These are phyloP conservation scores for Ophiocordyceps camponoti-floridani DNA, from an alignment of 2,329 filamentous ascomycete genomes.

Conservation along the genomic window DNA sequence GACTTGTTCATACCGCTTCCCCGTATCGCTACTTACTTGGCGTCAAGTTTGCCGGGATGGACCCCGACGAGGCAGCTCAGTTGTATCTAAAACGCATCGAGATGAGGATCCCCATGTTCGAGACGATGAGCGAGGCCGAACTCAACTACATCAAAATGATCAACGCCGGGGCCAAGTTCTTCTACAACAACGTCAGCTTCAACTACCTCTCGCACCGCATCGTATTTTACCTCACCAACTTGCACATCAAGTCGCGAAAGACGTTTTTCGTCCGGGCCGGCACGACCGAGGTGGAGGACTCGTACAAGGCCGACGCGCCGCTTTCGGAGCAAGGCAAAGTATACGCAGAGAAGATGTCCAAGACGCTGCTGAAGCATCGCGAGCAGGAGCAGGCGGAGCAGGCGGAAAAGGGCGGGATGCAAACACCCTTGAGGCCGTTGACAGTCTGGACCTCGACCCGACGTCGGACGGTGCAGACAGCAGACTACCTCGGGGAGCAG, in stretches of 20 bases:
- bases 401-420: conserved; percentile 48
- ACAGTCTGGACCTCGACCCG: conserved; percentile 93
- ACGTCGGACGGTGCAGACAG: conserved; percentile 77
- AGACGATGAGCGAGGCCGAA: conserved; percentile 88
- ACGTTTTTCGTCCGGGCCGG: conserved; percentile 89
- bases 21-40: neutral
- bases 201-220: conserved; percentile 94
- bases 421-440: conserved; percentile 57
- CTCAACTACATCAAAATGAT: conserved; percentile 99
- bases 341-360: conserved; percentile 75
- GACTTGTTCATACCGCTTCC: neutral
- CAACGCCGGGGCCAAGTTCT: conserved; percentile 81
- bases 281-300: conserved; percentile 71
- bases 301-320: conserved; percentile 78
- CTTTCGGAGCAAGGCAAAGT: conserved; percentile 63
- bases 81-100: conserved; percentile 83
- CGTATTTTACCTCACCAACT: conserved; percentile 92
- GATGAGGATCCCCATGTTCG: conserved; percentile 84
- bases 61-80: conserved; percentile 76
- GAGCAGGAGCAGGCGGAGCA: conserved; percentile 59
- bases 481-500: conserved; percentile 57
- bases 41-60: conserved; percentile 68
- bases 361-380: conserved; percentile 65
- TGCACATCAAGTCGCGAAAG: conserved; percentile 88
- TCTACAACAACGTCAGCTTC: conserved; percentile 94